Conservation (phyloP, 768 basidiomycete species). For the Rhizopogon vulgaris region DNA sequence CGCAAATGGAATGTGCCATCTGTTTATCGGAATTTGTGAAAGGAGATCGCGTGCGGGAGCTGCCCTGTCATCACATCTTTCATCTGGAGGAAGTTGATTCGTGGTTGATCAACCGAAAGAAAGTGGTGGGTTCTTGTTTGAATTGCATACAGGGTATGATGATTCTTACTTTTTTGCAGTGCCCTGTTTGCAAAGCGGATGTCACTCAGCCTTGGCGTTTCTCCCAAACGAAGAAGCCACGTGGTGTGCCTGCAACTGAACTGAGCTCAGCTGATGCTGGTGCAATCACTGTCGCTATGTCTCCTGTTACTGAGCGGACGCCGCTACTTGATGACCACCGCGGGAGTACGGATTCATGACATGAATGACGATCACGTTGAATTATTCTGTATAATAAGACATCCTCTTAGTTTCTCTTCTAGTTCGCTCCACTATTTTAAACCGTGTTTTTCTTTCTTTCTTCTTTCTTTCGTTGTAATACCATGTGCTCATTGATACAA, state of each 20-base stretch:
- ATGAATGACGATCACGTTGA: constrained; percentile 11
- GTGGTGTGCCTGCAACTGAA: constrained; percentile 1
- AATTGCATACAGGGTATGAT: neutral
- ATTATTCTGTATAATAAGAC: constrained; percentile 15
- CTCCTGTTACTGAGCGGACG: constrained; percentile 24
- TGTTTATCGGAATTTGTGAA: constrained; percentile 82
- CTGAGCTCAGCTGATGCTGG: constrained; percentile 3
- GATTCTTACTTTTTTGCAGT: constrained; percentile 39
- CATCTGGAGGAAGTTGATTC: constrained; percentile 87
- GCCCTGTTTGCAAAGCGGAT: constrained; percentile 89
- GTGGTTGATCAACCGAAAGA: constrained; percentile 91
- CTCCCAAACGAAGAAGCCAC: constrained; percentile 11
- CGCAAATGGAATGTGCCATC: constrained; percentile 86
- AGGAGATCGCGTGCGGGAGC: constrained; percentile 84
- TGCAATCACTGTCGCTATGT: constrained; percentile 10
- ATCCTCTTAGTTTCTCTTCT: neutral
- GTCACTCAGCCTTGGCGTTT: constrained; percentile 60
- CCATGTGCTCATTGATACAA: neutral
- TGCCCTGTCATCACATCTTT: constrained; percentile 95
- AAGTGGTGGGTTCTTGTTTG: constrained; percentile 56
- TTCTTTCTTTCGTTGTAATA: neutral
- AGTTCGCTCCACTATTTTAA: neutral
- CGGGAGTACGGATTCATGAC: constrained; percentile 9
- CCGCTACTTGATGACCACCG: constrained; percentile 23
- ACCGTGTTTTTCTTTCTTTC: neutral